Base-by-base conservation (phyloP, 768 basidiomycete species). In the Pleurotus ostreatus region DNA sequence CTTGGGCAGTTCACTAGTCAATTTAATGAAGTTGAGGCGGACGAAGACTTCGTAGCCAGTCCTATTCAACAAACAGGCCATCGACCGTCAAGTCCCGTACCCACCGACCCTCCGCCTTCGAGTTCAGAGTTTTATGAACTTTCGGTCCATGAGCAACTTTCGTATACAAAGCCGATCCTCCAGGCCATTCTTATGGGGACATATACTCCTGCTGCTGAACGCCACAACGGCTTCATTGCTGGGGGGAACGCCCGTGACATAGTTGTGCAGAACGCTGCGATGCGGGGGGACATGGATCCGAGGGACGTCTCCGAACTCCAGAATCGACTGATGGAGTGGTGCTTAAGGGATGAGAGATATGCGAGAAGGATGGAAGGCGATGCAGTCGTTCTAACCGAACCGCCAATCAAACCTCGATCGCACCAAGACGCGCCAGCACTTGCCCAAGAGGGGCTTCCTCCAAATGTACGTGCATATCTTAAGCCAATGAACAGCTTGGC, bases 91-190 rank as follows among this genome's bases (percentile, higher is more conserved):
- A 81, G 77, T 55, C 77, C 80, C 3, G 66, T 68, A 18, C 77
- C 78, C 8, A 55, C 53, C 4, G 66, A 76, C 34, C 77, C 81
- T 23, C 70, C 76, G 12, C 80, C 84, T 1, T 55, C 68, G 12
- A 61, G 66, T 2, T 62, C 64, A 0, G 67, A 69, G n/a, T 89
- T 88, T 60, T 64, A 60, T 40, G 67, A 74, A 18, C 74, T 89
- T 26, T 55, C 74, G 5, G 74, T 88, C 5, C 73, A 72, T 16
- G 69, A 79, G 39, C 88, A 92, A 60, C 81, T 92, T 55, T 77
- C 71, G 9, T 89, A 88, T 62, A 74, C 80, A 23, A 89, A 85
- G 58, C 82, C 82, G 1, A 74, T 90, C 12, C 69, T 92, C 43
- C 68, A 63, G 22, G 84, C 83, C 1, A 78, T 90, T 30, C 66